Evolutionary conservation across 2,329 filamentous ascomycete species (phyloP).

Genomic region (Cladophialophora psammophila): DNA sequence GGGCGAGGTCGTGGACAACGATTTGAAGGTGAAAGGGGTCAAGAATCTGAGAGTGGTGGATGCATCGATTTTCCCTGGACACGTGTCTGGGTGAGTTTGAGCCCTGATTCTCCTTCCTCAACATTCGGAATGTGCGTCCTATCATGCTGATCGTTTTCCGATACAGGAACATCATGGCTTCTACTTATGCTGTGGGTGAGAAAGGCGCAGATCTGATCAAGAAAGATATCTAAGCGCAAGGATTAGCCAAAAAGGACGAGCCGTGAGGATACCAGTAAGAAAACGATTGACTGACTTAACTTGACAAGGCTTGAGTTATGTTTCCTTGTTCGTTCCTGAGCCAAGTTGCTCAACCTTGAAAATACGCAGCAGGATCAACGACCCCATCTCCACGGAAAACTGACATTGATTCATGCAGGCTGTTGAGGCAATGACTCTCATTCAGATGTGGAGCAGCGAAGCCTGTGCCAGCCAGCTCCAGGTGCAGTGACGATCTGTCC

Average conservation of each 20-base stretch:
- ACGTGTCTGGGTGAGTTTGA: slow-evolving; percentile 42
- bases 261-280: not conserved
- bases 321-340: not conserved
- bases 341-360: not conserved
- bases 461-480: not conserved
- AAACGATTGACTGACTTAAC: not conserved
- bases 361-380: too few relatives aligned
- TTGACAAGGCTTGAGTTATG: not conserved
- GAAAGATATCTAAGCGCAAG: slow-evolving; percentile 35
- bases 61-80: slow-evolving; percentile 46
- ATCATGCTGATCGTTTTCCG: not conserved
- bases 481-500: not conserved
- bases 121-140: not conserved
- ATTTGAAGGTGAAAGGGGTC: slow-evolving; percentile 49
- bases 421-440: not conserved
- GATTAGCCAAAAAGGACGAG: not conserved
- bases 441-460: not conserved
- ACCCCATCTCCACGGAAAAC: not conserved
- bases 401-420: not conserved
- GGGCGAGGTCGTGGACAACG: slow-evolving; percentile 52
- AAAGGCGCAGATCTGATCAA: slow-evolving; percentile 48
- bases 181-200: slow-evolving; percentile 46
- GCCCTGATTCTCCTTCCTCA: slow-evolving; percentile 17
- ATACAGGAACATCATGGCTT: slow-evolving; percentile 40
- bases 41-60: slow-evolving; percentile 49